Base-by-base conservation (phyloP, 192 early-diverging fungal species). In the Gaertneriomyces sp. region DNA sequence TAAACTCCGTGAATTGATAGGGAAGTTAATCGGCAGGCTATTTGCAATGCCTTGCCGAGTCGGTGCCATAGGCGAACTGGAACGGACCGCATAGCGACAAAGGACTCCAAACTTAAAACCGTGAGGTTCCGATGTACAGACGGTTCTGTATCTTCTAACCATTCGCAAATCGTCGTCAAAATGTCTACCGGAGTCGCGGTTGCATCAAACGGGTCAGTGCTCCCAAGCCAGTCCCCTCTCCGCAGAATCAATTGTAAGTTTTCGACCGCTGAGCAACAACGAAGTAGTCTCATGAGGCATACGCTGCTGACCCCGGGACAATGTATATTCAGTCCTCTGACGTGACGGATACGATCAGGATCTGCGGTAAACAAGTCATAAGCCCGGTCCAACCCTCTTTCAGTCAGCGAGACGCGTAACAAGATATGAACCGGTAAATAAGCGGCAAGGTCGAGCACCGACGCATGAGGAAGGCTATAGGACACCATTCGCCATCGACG, bases 381-480 rank as follows among this genome's bases (percentile, higher is more conserved):
- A 0, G 49, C 49, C 5, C 49, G 49, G 49, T 51, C 49, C 20
- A 51, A 51, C 6, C 49, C 49, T 20, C 20, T 51, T 0, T 51
- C 49, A 17, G 49, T 17, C n/a, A 51, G 49, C 5, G n/a, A 51
- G 49, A 51, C 49, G n/a, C 49, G 49, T 20, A 51, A n/a, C n/a
- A 51, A 20, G n/a, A n/a, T n/a, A 51, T 51, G 49, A 51, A 20
- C n/a, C 5, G 49, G 49, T 51, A 51, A 20, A 51, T 51, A 51
- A 20, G 49, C 49, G n/a, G 49, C 49, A n/a, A 51, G 20, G 6
- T 51, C 49, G 5, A 51, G 20, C 20, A 51, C 20, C n/a, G n/a
- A 51, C 20, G 49, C 49, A 51, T 51, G 49, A 51, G 49, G 49
- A 51, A 51, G 49, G n/a, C 20, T n/a, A 51, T 51, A 51, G 49